Evolutionary conservation across 2,329 filamentous ascomycete genomes (phyloP), one percentile per base, ranked within the genome.

Genomic region (Stachybotrys chartarum): DNA sequence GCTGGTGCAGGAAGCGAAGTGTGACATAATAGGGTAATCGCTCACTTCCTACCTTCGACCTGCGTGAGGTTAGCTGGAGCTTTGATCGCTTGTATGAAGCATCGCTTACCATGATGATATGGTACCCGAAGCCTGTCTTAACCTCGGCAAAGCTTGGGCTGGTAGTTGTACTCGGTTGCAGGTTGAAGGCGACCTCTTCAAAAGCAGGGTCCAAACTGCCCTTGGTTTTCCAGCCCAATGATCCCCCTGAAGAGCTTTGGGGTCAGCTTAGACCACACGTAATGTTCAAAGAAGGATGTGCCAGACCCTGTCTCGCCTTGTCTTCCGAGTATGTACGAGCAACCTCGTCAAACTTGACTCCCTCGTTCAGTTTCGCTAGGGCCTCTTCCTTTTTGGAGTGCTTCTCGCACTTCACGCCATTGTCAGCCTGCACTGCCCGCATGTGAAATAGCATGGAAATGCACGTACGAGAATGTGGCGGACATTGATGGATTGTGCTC

Each of bases 341-440:
- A 6, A 91, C 87, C 51, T 88, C 84, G 62, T 91, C 87, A 64
- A 91, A 92, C 63, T 87, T 89, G 52, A 77, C 78, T 1, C 87
- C 86, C 4, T 77, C 81, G 45, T 78, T 78, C 53, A 92, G 70
- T 71, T 90, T 87, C 55, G 79, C 80, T 16, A 91, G 68, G 0
- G 88, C 88, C 66, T 90, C 85, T 66, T 91, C 87, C 66, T 90
- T 91, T 70, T 86, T 90, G n/a, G 76, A 73, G 66, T 90, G 84
- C 66, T 92, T 92, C 67, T 86, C 85, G 64, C 88, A 91, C 74
- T 85, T 51, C 31, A 10, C 44, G 30, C 35, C 12, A 55, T 63
- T 35, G 64, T 58, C 44, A 54, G 30, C n/a, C 4, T 48, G 30
- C n/a, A 47, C 12, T 39, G 14, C 24, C 24, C n/a, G 18, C 48